A percentile compares a stretch with the other conserved stretches of the same genome.
These are phyloP conservation scores for Sonneratia alba DNA, from an alignment of 345 rosid genomes.

Conservation along the genomic window DNA sequence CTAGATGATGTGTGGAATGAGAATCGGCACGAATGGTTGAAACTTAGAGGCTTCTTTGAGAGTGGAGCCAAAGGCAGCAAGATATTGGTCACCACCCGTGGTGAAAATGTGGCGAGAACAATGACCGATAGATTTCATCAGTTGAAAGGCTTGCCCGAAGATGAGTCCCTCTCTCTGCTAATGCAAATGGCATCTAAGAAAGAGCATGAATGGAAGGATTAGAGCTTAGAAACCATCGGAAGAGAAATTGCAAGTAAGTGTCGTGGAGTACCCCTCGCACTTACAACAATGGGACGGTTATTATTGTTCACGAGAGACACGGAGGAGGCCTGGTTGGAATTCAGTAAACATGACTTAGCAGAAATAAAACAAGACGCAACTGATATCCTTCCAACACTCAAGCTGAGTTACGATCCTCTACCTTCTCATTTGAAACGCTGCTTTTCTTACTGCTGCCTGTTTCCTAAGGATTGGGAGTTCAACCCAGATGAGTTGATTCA, in stretches of 20 bases:
- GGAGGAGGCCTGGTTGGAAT: conserved; percentile 6
- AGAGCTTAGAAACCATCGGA: neutral
- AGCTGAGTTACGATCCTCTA: conserved; percentile 14
- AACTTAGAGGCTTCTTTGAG: no score
- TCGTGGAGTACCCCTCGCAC: neutral
- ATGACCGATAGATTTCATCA: rapidly evolving
- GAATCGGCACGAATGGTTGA: no score
- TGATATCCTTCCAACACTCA: conserved; percentile 10
- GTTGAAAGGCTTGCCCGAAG: neutral
- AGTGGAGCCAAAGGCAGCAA: conserved; percentile 6
- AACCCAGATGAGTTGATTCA: neutral
- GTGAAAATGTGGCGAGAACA: neutral
- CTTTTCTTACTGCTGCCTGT: conserved; percentile 18
- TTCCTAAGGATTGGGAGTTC: conserved; percentile 15
- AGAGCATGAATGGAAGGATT: neutral
- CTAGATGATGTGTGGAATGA: no score
- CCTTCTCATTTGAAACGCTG: conserved; percentile 16
- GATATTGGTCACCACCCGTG: conserved; percentile 5
- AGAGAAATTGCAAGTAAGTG: neutral
- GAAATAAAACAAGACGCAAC: neutral
- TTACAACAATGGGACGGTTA: neutral
- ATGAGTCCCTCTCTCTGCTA: neutral
- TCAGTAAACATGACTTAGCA: neutral
- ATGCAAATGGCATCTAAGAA: neutral
- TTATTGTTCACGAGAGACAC: neutral